These are phyloP conservation scores for Globisporangium lucens DNA, from an alignment of 352 stramenopile genomes.

Conservation along the genomic window DNA sequence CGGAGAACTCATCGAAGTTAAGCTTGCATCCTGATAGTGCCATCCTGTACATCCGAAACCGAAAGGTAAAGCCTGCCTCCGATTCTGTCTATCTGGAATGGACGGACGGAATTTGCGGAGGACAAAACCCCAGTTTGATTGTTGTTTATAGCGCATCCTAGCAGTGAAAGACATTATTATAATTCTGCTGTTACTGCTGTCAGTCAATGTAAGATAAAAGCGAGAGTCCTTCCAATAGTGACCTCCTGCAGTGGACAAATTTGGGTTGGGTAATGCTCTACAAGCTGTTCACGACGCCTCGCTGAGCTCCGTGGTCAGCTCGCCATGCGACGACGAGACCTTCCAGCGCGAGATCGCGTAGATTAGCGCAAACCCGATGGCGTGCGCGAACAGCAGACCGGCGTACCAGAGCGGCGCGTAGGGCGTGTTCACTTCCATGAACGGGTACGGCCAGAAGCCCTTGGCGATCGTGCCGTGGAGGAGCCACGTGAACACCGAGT, in stretches of 20 bases:
- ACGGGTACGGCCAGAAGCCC: constrained; percentile 82
- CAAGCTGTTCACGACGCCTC: not conserved
- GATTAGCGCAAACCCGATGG: constrained; percentile 35
- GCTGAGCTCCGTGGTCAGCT: not conserved
- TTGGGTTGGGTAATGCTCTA: not conserved
- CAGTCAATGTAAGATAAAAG: constrained; percentile 3
- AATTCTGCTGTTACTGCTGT: not conserved
- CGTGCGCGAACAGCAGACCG: constrained; percentile 48
- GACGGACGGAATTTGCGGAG: not conserved
- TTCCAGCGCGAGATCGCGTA: constrained; percentile 52
- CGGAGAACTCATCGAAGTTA: constrained; percentile 65
- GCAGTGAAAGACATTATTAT: not conserved
- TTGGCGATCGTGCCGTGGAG: constrained; percentile 61
- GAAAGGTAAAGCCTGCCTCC: not conserved
- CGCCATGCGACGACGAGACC: not conserved
- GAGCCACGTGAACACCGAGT: constrained; percentile 76
- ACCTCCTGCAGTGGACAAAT: not conserved
- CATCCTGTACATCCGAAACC: not conserved
- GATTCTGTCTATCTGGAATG: not conserved
- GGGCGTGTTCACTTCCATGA: constrained; percentile 67
- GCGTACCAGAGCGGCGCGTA: constrained; percentile 74
- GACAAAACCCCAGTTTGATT: not conserved
- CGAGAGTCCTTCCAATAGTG: not conserved
- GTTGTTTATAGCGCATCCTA: constrained; percentile 9
- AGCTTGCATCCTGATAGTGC: constrained; percentile 26